Evolutionary conservation across 2,329 filamentous ascomycete species (phyloP), one percentile per base, ranked within the genome.

Genomic region (Coniochaeta pulveracea): DNA sequence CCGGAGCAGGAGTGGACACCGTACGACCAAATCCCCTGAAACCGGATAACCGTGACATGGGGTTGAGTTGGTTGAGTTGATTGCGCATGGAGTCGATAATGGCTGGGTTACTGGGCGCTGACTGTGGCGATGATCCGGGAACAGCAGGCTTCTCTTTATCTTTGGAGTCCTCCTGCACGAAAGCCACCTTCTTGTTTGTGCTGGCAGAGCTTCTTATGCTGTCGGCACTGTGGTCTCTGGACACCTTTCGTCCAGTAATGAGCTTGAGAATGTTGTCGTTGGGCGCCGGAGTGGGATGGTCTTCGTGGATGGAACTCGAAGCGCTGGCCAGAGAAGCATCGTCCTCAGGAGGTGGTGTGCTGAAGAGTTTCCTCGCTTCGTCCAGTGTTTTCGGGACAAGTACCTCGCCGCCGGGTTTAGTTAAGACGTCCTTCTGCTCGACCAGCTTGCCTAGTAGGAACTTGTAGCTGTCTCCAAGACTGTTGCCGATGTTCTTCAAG

Each of bases 391-490:
- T 89, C 2, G 91, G 91, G 1, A 93, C 68, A 6, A 75, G 58
- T 3, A 76, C 67, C 11, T 69, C 60, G 27, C 57, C 55, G 15
- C 60, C 56, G 5, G 58, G 54, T 18, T 58, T 56, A 2, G 56
- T 50, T 10, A 49, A 45, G 46, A 58, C 47, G 44, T 66, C 43
- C 50, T 74, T 60, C 45, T 76, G 66, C 52, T 94, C 86, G 40
- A 82, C 85, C 14, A 95, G 66, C 44, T 86, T 84, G 11, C 89
- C 89, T 35, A 98, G 76, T 16, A 98, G 63, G 52, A 96, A 93
- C 39, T 86, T 91, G 59, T 95, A 93, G 51, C 86, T 95, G 48
- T 85, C 86, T 38, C 89, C 88, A 4, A 96, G 64, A 30, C 85
- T 93, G 48, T 72, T 88, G 40, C 89, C 84, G 43, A 98, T 94